A percentile compares a stretch with the other conserved stretches of the same genome.
Evolutionary conservation across 768 basidiomycete species (phyloP).

Genomic region (Russula sp.): DNA sequence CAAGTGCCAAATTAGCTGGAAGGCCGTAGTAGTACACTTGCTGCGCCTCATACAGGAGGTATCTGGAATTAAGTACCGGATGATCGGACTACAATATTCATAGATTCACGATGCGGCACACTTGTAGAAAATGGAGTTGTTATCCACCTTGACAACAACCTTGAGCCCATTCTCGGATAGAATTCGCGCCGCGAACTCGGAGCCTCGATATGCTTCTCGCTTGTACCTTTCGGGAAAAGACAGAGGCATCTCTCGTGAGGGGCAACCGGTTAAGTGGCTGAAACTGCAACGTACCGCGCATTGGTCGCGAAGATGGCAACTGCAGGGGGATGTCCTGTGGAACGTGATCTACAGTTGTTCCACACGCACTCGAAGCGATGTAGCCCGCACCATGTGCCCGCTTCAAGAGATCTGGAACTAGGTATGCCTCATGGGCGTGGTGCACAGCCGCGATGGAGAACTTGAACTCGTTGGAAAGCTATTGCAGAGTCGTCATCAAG

Average conservation of each 20-base stretch:
- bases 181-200: constrained; percentile 57
- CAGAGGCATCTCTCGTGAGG: not conserved
- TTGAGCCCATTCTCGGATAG: constrained; percentile 48
- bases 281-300: constrained; percentile 34
- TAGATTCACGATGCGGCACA: not conserved
- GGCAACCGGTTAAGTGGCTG: constrained; percentile 4
- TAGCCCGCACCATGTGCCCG: constrained; percentile 41
- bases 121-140: not conserved
- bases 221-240: constrained; percentile 33
- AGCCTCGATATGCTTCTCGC: constrained; percentile 55
- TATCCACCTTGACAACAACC: constrained; percentile 52
- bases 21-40: constrained; percentile 64
- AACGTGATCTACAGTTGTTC: constrained; percentile 1
- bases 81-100: constrained; percentile 35
- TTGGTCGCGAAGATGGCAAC: constrained; percentile 78
- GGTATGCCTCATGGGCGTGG: constrained; percentile 83
- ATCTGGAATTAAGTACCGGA: constrained; percentile 52
- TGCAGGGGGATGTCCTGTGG: constrained; percentile 50
- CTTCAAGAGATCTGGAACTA: constrained; percentile 80
- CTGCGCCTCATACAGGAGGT: constrained; percentile 64
- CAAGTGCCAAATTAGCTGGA: constrained; percentile 43
- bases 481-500: not conserved
- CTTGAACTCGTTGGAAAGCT: constrained; percentile 88
- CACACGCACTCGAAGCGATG: not conserved
- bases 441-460: constrained; percentile 79